Conservation (phyloP, 179 eudicot genomes). For the Silene vulgaris region DNA sequence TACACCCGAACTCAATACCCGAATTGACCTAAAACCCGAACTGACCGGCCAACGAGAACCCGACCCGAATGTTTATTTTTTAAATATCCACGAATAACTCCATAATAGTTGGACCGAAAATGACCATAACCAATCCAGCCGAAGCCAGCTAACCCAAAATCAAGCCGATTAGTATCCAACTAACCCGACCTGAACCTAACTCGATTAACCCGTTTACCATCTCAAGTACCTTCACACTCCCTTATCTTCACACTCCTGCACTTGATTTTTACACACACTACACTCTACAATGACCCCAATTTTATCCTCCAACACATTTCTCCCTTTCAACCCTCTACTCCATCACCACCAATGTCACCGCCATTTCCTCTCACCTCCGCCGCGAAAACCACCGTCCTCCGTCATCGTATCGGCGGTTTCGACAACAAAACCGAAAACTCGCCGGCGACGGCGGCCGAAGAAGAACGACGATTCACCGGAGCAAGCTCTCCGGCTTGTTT, state of each 20-base stretch:
- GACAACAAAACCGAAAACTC: slow-evolving; percentile 29
- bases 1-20: too few species aligned
- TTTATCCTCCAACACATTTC: slow-evolving; percentile 26
- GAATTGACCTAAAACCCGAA: too few species aligned
- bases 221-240: background rate
- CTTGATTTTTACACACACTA: background rate
- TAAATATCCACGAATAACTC: too few species aligned
- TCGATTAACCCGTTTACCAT: too few species aligned
- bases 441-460: slow-evolving; percentile 34
- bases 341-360: background rate
- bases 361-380: slow-evolving; percentile 22
- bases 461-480: slow-evolving; percentile 37
- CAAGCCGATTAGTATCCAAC: too few species aligned
- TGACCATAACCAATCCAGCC: too few species aligned
- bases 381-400: slow-evolving; percentile 10
- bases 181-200: too few species aligned
- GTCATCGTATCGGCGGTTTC: slow-evolving; percentile 31
- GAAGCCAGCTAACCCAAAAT: too few species aligned
- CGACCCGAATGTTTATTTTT: too few species aligned
- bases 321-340: slow-evolving; percentile 24
- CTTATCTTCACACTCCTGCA: slow-evolving; percentile 24
- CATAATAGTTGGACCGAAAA: too few species aligned
- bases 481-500: slow-evolving; percentile 60
- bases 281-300: slow-evolving; percentile 33
- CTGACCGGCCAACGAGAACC: too few species aligned